Conservation (phyloP, 164 flowering plant genomes). For the Macadamia integrifolia region DNA sequence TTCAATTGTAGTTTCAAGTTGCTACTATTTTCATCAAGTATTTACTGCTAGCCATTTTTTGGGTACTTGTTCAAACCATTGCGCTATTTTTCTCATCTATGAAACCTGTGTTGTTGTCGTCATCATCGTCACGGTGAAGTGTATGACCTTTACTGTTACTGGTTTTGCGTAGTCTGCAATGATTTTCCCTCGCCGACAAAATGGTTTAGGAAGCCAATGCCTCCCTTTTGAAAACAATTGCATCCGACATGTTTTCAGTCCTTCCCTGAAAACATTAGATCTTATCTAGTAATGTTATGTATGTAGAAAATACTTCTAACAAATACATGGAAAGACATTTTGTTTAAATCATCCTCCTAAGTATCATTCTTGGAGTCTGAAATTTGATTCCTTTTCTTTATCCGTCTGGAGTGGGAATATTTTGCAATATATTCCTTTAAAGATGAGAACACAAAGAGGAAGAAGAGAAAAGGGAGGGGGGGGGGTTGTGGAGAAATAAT, state of each 20-base stretch:
- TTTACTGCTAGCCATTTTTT: no score
- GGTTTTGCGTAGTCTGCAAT: background rate
- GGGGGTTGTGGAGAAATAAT: no score
- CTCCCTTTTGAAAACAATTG: no score
- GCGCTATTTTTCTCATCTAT: background rate
- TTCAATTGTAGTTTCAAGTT: no score
- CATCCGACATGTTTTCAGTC: background rate
- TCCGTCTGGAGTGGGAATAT: slow-evolving; percentile 19
- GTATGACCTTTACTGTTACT: background rate
- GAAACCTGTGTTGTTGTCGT: background rate
- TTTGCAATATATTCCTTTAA: slow-evolving; percentile 13
- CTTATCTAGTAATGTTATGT: background rate
- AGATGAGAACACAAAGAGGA: background rate
- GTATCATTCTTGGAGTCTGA: slow-evolving; percentile 12
- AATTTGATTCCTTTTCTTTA: background rate
- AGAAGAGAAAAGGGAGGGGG: no score
- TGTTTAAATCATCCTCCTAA: slow-evolving; percentile 9
- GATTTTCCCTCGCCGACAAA: background rate
- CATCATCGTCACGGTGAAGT: background rate
- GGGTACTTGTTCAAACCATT: no score
- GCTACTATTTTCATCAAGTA: no score
- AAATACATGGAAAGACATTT: slow-evolving; percentile 3
- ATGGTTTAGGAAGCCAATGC: no score
- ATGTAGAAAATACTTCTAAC: background rate
- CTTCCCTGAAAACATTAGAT: background rate